A percentile compares a stretch with the other conserved stretches of the same genome.
These are phyloP conservation scores for Macrotyloma uniflorum DNA, from an alignment of 306 rosid species.

Conservation along the genomic window DNA sequence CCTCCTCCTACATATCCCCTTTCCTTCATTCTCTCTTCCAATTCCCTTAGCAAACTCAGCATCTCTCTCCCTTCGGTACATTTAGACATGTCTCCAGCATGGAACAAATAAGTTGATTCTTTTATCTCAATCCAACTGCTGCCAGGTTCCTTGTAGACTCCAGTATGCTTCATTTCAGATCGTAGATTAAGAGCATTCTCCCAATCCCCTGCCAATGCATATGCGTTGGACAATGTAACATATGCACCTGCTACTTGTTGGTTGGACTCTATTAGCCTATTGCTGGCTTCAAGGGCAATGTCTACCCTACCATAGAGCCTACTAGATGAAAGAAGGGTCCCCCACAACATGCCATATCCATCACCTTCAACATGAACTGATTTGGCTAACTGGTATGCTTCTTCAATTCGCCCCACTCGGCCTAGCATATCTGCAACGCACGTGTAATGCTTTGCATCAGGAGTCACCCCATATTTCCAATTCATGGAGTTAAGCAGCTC, in stretches of 20 bases:
- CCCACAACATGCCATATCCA: conserved; percentile 69
- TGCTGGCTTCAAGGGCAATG: conserved; percentile 72
- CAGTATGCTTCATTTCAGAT: conserved; percentile 62
- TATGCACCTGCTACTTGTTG: conserved; percentile 74
- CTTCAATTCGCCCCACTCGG: conserved; percentile 66
- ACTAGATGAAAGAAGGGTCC: conserved; percentile 80
- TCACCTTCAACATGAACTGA: conserved; percentile 52
- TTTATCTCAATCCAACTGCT: conserved; percentile 88
- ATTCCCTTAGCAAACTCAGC: conserved; percentile 52
- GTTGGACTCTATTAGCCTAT: conserved; percentile 62
- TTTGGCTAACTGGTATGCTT: conserved; percentile 72
- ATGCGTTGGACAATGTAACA: conserved; percentile 73
- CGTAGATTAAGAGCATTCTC: conserved; percentile 62
- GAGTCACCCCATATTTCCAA: conserved; percentile 60
- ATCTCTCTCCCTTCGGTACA: conserved; percentile 53
- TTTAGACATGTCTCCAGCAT: conserved; percentile 63
- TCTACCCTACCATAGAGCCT: conserved; percentile 87
- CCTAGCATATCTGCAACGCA: conserved; percentile 85
- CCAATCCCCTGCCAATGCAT: conserved; percentile 77
- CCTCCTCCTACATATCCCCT: conserved; percentile 72
- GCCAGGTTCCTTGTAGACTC: conserved; percentile 77
- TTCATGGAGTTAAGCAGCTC: conserved; percentile 61
- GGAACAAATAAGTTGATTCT: conserved; percentile 64
- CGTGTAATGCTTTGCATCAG: conserved; percentile 69
- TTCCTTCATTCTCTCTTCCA: conserved; percentile 71